A percentile compares a stretch with the other conserved stretches of the same genome.
phyloP scores from a whole-genome alignment of 768 basidiomycete species.

The Strobilomyces confusus region DNA sequence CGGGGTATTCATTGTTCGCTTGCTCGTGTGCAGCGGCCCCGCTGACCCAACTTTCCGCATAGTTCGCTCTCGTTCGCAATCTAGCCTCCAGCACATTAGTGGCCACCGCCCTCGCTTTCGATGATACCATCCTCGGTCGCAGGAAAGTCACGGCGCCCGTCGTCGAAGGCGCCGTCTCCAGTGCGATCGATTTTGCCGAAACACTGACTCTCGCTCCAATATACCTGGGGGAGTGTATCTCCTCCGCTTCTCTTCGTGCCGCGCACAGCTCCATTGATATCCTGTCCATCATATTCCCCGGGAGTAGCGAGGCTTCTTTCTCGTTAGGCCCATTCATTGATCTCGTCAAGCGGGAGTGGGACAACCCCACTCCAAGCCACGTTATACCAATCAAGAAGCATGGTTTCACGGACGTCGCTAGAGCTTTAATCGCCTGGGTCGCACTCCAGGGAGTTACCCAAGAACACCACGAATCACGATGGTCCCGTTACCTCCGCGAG shows the following conservation, averaged over 20 bases:
- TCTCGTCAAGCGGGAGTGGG: conserved; percentile 78
- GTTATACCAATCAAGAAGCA: conserved; percentile 57
- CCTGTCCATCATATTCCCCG: conserved; percentile 67
- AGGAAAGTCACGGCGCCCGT: conserved; percentile 53
- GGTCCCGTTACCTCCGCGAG: conserved; percentile 64
- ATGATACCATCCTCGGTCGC: conserved; percentile 66
- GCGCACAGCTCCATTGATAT: conserved; percentile 75
- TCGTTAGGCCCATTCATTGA: conserved; percentile 76
- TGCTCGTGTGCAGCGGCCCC: conserved; percentile 1
- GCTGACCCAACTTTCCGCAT: conserved; percentile 5
- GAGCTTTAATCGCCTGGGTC: conserved; percentile 76
- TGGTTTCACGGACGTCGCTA: conserved; percentile 60
- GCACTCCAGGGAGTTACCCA: conserved; percentile 78
- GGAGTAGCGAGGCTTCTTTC: conserved; percentile 76
- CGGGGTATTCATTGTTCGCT: conserved; percentile 42
- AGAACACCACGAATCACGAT: conserved; percentile 71
- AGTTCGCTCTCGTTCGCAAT: conserved; percentile 69
- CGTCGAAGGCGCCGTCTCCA: conserved; percentile 54
- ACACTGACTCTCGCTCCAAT: conserved; percentile 72
- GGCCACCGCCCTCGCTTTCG: conserved; percentile 55
- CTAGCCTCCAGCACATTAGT: conserved; percentile 57
- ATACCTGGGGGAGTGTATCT: conserved; percentile 69
- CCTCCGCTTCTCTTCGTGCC: conserved; percentile 68
- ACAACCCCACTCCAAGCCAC: conserved; percentile 47
- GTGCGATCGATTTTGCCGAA: conserved; percentile 63